Evolutionary conservation across 208 protist genomes (phyloP).

Genomic region (Leishmania arabica): DNA sequence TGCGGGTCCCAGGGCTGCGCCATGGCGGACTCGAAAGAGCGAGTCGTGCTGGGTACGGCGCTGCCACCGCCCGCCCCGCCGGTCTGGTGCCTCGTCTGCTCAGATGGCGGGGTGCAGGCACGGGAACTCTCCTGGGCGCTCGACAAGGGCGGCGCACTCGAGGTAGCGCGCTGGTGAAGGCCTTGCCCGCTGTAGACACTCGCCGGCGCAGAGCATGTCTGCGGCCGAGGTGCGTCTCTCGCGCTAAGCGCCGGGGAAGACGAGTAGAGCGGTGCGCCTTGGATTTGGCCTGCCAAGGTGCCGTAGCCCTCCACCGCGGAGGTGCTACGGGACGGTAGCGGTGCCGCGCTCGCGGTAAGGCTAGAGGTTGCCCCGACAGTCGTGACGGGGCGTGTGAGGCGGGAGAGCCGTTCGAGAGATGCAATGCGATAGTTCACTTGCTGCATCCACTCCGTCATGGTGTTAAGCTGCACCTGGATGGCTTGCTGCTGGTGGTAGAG

Average conservation of each 20-base stretch:
- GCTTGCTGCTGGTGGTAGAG: slow-evolving; percentile 87
- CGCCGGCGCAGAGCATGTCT: slow-evolving; percentile 1
- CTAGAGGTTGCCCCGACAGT: background rate
- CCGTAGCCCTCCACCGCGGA: slow-evolving; percentile 16
- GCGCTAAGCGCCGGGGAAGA: background rate
- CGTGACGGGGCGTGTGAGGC: slow-evolving; percentile 13
- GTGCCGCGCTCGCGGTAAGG: background rate
- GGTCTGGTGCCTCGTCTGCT: slow-evolving; percentile 20
- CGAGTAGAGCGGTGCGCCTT: background rate
- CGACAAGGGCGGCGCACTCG: slow-evolving; percentile 18
- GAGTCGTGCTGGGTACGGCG: slow-evolving; percentile 24
- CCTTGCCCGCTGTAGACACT: slow-evolving; percentile 18
- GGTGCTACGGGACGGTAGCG: slow-evolving; percentile 9
- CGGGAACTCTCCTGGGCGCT: slow-evolving; percentile 43
- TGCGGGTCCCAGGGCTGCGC: slow-evolving; percentile 70
- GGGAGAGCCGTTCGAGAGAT: slow-evolving; percentile 21
- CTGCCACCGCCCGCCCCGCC: slow-evolving; percentile 14
- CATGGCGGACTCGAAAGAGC: slow-evolving; percentile 64
- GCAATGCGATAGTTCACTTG: slow-evolving; percentile 49
- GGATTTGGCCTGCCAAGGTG: background rate
- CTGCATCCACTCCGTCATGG: slow-evolving; percentile 69
- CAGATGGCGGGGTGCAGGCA: slow-evolving; percentile 78
- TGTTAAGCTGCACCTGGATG: slow-evolving; percentile 82
- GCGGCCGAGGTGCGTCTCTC: slow-evolving; percentile 4
- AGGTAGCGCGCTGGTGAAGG: background rate